These are phyloP conservation scores for Phytopythium chamaehyphon DNA, from an alignment of 352 stramenopile genomes.

Conservation along the genomic window DNA sequence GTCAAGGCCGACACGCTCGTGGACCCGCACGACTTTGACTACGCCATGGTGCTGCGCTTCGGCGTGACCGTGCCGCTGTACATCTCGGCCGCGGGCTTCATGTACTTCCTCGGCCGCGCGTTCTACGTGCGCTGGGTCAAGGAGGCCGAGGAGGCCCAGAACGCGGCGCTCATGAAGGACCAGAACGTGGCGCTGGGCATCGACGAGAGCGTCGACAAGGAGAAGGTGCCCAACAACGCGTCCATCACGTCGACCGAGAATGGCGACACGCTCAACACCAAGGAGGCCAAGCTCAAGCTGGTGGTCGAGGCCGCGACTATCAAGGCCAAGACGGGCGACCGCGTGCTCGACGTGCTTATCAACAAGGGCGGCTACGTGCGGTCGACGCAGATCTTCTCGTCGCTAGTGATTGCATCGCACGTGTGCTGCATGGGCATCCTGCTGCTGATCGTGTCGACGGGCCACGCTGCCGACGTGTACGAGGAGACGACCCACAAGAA, in stretches of 20 bases:
- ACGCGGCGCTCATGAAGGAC: constrained; percentile 41
- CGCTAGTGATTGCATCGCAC: constrained; percentile 62
- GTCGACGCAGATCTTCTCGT: constrained; percentile 76
- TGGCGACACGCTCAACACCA: constrained; percentile 11
- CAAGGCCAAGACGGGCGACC: constrained; percentile 43
- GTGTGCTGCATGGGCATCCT: constrained; percentile 71
- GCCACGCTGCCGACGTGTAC: constrained; percentile 2
- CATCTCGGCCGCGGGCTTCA: constrained; percentile 58
- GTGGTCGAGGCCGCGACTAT: constrained; percentile 45
- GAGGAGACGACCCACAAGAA: too few species aligned
- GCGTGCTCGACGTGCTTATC: constrained; percentile 51
- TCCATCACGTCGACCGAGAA: too few species aligned
- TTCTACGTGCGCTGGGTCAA: constrained; percentile 73
- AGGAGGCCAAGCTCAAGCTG: constrained; percentile 20
- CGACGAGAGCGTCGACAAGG: constrained; percentile 2
- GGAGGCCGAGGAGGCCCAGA: constrained; percentile 58
- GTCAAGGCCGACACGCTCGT: constrained; percentile 51
- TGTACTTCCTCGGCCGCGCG: constrained; percentile 72
- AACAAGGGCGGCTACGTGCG: constrained; percentile 78
- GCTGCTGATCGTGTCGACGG: constrained; percentile 54
- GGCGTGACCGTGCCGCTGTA: constrained; percentile 75
- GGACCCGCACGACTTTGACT: constrained; percentile 47
- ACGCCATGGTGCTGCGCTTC: constrained; percentile 59
- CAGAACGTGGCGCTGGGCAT: constrained; percentile 27
- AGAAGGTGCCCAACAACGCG: too few species aligned